phyloP scores from a whole-genome alignment of 208 protist species.

The Wallacemonas collosoma region DNA sequence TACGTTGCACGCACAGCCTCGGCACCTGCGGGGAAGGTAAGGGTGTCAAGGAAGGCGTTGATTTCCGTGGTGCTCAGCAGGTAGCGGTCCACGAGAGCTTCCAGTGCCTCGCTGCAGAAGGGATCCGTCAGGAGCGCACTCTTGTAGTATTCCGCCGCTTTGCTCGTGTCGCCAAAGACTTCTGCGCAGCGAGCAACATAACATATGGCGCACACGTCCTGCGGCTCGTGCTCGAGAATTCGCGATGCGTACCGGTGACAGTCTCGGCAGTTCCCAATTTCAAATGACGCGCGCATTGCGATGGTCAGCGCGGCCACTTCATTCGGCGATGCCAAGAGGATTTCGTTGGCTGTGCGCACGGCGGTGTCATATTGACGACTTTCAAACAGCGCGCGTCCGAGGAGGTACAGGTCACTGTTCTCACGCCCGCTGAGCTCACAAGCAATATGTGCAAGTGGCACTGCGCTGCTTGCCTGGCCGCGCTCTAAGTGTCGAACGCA shows the following conservation, averaged over 20 bases:
- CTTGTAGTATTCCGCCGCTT: slow-evolving; percentile 67
- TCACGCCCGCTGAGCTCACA: slow-evolving; percentile 41
- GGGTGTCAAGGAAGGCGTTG: slow-evolving; percentile 51
- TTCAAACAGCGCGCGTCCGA: slow-evolving; percentile 57
- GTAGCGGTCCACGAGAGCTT: slow-evolving; percentile 64
- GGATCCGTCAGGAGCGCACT: slow-evolving; percentile 65
- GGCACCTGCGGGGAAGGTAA: slow-evolving; percentile 41
- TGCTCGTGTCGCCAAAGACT: slow-evolving; percentile 52
- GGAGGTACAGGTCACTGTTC: slow-evolving; percentile 39
- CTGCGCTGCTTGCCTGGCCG: slow-evolving; percentile 66
- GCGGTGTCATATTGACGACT: slow-evolving; percentile 71
- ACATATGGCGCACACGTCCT: slow-evolving; percentile 63
- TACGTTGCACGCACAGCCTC: slow-evolving; percentile 31
- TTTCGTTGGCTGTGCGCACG: slow-evolving; percentile 38
- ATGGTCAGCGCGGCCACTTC: slow-evolving; percentile 41
- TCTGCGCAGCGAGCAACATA: slow-evolving; percentile 78
- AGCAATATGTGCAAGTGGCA: slow-evolving; percentile 67
- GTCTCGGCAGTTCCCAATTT: slow-evolving; percentile 64
- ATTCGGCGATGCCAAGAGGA: slow-evolving; percentile 26
- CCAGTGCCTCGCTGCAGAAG: slow-evolving; percentile 74
- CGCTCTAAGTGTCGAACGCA: slow-evolving; percentile 36
- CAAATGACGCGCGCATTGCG: slow-evolving; percentile 72
- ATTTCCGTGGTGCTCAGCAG: slow-evolving; percentile 53
- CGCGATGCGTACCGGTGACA: slow-evolving; percentile 46
- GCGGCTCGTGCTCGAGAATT: slow-evolving; percentile 23